A percentile compares a stretch with the other conserved stretches of the same genome.
Evolutionary conservation across 2,329 filamentous ascomycete species (phyloP).

Genomic region (Paecilomyces niveus): DNA sequence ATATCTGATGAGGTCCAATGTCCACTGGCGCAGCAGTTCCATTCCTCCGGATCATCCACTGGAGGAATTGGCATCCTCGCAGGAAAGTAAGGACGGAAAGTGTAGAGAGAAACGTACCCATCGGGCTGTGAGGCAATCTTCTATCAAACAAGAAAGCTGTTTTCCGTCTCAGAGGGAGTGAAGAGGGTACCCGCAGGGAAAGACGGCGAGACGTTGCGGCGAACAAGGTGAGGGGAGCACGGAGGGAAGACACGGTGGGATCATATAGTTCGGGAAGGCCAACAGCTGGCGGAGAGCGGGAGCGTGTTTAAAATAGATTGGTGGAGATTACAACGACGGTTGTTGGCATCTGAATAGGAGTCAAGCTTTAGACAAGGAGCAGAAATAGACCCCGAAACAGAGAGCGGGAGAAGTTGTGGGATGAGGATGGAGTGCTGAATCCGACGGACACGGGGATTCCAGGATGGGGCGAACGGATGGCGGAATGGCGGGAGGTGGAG

Average conservation of each 20-base stretch:
- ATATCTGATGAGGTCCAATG: neutral
- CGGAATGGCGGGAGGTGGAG: neutral
- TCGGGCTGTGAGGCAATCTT: neutral
- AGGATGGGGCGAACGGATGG: neutral
- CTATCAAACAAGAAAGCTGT: neutral
- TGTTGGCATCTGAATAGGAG: neutral
- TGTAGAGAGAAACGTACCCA: constrained; percentile 2
- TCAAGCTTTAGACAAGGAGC: neutral
- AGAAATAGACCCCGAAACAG: neutral
- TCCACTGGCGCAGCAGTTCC: neutral
- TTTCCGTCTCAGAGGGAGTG: neutral
- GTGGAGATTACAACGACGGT: neutral
- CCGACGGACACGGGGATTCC: neutral
- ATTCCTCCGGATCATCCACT: neutral
- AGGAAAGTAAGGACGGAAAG: neutral
- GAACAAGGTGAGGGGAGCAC: neutral
- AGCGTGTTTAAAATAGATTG: neutral
- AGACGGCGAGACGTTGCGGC: constrained; percentile 2
- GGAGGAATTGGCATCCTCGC: neutral
- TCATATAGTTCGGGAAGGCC: neutral
- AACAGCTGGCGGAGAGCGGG: neutral
- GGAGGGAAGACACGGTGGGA: neutral
- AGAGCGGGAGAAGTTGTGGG: neutral
- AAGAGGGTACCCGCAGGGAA: neutral
- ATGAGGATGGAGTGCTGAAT: neutral